Evolutionary conservation across 371 early-diverging fungal genomes (phyloP), one percentile per base, ranked within the genome.

Genomic region (Rhizomucor miehei): DNA sequence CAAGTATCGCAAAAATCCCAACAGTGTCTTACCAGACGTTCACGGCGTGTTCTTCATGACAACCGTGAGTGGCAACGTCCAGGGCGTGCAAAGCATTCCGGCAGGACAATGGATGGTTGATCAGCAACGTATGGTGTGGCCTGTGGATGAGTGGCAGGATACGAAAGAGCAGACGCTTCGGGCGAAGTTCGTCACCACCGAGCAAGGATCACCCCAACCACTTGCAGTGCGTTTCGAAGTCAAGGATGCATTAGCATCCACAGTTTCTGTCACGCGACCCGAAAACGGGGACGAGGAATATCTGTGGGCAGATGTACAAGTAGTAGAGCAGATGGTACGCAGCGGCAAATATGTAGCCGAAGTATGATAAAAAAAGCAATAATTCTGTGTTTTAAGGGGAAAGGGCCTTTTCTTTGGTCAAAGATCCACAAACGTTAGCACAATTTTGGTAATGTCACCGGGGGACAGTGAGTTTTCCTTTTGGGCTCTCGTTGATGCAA

Each of bases 61-160:
- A 0, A 67, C 75, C 3, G 67, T 81, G 0, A 69, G 69, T 2
- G 79, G 81, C 0, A 60, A 73, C 24, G 79, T 79, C 5, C 66
- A 73, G 40, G 66, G 63, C 47, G 84, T 74, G 0, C 72, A 74
- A 25, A 80, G 80, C 48, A 65, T 76, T 2, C 84, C 84, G 10
- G 65, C 76, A 24, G 80, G 84, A 1, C 66, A 80, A 17, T 73
- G 81, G 67, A 74, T 67, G 35, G 67, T 71, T 2, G 80, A 81
- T 3, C 76, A 79, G 35, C 67, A 71, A 41, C 66, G 69, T 51
- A 77, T 84, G 65, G 63, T 75, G 6, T 84, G 84, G 84, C 68
- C 74, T 36, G 56, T 80, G 24, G 79, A 69, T 0, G 45, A 62
- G 9, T 45, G 70, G 1, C 44, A 64, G 35, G 62, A 54, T 40